Evolutionary conservation across 192 early-diverging fungal genomes (phyloP), one percentile per base, ranked within the genome.

Genomic region (Phycomyces nitens): DNA sequence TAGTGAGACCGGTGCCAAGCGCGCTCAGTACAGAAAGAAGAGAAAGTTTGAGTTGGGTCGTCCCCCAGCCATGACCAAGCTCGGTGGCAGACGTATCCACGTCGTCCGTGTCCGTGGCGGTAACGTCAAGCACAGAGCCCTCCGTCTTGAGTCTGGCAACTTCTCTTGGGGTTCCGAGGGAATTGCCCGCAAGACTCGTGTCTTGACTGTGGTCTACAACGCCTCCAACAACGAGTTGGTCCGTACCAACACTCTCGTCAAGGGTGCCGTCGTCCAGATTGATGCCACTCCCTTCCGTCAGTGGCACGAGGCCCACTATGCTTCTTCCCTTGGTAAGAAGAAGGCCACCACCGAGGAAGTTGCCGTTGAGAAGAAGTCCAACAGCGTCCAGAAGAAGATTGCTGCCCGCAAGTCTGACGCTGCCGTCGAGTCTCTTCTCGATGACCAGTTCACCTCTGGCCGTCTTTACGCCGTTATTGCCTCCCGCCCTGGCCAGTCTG

Each of bases 1-100:
- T 69, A 84, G 85, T 67, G 88, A 88, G 82, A 95, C 97, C 44
- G 95, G 97, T 85, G 97, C 95, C 84, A 95, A 95, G 88, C 90
- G 97, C 80, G 94, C 94, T 78, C 93, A 96, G 76, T 96, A 95
- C 89, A 92, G 97, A 87, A 99, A 99, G 94, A 99, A 99, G 93
- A 94, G 97, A 89, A 99, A 99, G 92, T 99, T 99, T 87, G 97
- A 99, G 84, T 86, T 97, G 73, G 97, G 95, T 80, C 93, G 97
- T 81, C 97, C 97, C 88, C 76, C 94, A 66, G 95, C 94, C 74
- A 91, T 90, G 89, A 99, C 97, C 85, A 94, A 92, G 86, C 87
- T 99, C 61, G 97, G 95, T 63, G 79, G 84, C 75, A 97, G 97
- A 92, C 88, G 94, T 77, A 92, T 99, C 72, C 94, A 97, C 82